Conservation (phyloP, 2,329 filamentous ascomycete genomes). For the Lachnellula occidentalis region DNA sequence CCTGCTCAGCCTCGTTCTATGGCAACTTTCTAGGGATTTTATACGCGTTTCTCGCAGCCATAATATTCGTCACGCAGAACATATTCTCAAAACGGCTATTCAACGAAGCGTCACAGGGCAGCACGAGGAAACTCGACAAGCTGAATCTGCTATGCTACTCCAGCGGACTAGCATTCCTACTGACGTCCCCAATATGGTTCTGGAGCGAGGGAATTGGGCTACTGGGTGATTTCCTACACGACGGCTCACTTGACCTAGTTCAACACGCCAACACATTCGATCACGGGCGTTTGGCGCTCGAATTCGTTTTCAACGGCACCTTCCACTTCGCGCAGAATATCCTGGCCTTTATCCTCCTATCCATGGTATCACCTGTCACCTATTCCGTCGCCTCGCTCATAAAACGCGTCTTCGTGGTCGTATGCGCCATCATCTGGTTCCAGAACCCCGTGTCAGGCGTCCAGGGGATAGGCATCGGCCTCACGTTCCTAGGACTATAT, state of each 20-base stretch:
- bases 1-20: slow-evolving; percentile 85
- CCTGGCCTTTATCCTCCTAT: slow-evolving; percentile 85
- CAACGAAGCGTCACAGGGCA: slow-evolving; percentile 61
- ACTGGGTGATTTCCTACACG: slow-evolving; percentile 69
- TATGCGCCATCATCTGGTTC: slow-evolving; percentile 95
- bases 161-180: slow-evolving; percentile 83
- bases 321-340: slow-evolving; percentile 98
- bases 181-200: slow-evolving; percentile 89
- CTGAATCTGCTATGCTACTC: slow-evolving; percentile 95
- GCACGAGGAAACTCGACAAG: slow-evolving; percentile 72
- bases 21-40: slow-evolving; percentile 87
- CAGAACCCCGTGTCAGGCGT: slow-evolving; percentile 77
- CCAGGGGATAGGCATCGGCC: slow-evolving; percentile 76
- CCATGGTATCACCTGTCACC: slow-evolving; percentile 90
- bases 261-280: slow-evolving; percentile 60
- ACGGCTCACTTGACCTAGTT: slow-evolving; percentile 66
- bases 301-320: slow-evolving; percentile 94
- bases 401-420: slow-evolving; percentile 95
- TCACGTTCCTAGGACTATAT: slow-evolving; percentile 90
- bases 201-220: slow-evolving; percentile 81
- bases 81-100: slow-evolving; percentile 98
- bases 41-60: slow-evolving; percentile 80
- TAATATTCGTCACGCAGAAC: slow-evolving; percentile 96
- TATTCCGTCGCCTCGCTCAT: slow-evolving; percentile 95
- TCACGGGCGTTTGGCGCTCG: slow-evolving; percentile 67